Percentiles rank a stretch among this genome's conserved stretches.
phyloP scores from a whole-genome alignment of 805 yeast species.

The Saturnispora gosingensis region DNA sequence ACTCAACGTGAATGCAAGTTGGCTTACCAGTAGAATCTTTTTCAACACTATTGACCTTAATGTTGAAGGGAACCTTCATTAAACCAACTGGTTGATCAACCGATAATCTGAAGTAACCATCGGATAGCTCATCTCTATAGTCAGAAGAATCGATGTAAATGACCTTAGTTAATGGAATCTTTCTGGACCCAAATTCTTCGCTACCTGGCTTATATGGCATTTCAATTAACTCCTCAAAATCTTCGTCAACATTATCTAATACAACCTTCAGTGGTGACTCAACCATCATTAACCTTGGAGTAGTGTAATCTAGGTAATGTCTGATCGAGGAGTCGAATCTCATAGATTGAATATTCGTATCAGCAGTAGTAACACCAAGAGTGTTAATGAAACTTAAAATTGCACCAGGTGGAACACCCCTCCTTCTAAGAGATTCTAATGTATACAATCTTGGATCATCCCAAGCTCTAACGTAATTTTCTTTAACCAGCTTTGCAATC shows the following conservation, averaged over 20 bases:
- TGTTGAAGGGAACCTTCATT: constrained; percentile 79
- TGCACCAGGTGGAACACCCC: constrained; percentile 99
- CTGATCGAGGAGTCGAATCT: constrained; percentile 89
- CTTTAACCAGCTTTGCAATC: constrained; percentile 85
- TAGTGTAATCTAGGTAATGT: constrained; percentile 75
- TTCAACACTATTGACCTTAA: constrained; percentile 61
- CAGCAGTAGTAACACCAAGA: constrained; percentile 91
- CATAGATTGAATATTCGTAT: constrained; percentile 81
- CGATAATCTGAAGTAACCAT: constrained; percentile 86
- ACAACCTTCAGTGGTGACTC: constrained; percentile 79
- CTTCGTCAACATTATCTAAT: constrained; percentile 72
- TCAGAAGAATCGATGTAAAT: constrained; percentile 85
- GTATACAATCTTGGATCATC: constrained; percentile 97
- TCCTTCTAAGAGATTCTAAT: constrained; percentile 85
- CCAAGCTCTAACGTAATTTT: constrained; percentile 84
- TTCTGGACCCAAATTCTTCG: constrained; percentile 65
- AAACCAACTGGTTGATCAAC: constrained; percentile 94
- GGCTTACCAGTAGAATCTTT: constrained; percentile 55
- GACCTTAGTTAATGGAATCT: constrained; percentile 64
- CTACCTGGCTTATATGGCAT: constrained; percentile 88
- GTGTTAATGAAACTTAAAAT: constrained; percentile 88
- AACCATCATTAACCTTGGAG: constrained; percentile 92
- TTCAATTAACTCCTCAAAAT: constrained; percentile 56
- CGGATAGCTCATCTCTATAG: constrained; percentile 56
- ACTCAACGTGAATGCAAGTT: constrained; percentile 64